Conservation (phyloP, 169 alveolate genomes). For the Neospora caninum region DNA sequence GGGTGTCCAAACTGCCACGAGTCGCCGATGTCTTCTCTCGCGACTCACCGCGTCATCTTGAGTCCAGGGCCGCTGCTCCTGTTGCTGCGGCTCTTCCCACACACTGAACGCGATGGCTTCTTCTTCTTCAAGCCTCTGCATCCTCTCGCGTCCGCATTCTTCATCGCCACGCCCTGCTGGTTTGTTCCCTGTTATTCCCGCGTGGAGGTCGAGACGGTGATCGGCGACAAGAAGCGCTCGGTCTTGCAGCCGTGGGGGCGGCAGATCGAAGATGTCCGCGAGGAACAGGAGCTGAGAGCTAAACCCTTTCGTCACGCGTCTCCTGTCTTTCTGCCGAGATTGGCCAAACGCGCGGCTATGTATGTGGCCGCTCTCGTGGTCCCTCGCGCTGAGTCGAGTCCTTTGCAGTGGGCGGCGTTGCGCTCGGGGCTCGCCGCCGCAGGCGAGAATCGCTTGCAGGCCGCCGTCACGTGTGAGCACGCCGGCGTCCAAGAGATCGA, state of each 20-base stretch:
- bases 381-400: neutral
- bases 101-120: slow-evolving; percentile 26
- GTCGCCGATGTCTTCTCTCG: neutral
- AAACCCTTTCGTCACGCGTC: neutral
- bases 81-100: slow-evolving; percentile 12
- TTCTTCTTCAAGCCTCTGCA: neutral
- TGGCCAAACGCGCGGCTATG: no score
- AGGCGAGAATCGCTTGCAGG: neutral
- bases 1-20: neutral
- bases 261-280: slow-evolving; percentile 27
- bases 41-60: slow-evolving; percentile 29
- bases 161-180: neutral
- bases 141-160: neutral
- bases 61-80: slow-evolving; percentile 9
- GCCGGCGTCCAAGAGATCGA: neutral
- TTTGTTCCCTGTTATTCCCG: neutral
- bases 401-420: no score
- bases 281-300: neutral
- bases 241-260: neutral
- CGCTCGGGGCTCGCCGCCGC: neutral
- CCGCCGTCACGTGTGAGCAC: neutral
- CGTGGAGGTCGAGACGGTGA: neutral
- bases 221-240: neutral
- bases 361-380: neutral
- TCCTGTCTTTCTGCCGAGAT: neutral